Evolutionary conservation across 2,329 filamentous ascomycete genomes (phyloP), one percentile per base, ranked within the genome.

Genomic region (Neofusicoccum laricinum): DNA sequence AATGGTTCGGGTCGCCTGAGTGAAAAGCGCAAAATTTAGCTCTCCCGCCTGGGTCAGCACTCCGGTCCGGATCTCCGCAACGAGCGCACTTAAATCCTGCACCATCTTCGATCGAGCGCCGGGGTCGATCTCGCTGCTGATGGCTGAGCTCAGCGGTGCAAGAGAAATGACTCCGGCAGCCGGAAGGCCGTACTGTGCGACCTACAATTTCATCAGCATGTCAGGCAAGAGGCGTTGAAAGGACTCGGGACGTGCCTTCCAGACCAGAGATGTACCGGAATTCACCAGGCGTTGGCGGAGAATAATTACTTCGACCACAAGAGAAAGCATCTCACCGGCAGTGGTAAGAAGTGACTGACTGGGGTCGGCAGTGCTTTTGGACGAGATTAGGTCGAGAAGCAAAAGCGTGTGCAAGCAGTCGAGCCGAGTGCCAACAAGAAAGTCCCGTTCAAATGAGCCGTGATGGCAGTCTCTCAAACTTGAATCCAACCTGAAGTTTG

Each of bases 321-420:
- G 53, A 3, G 66, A 66, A 3, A 77, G 69, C 64, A 76, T 76
- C 19, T 71, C 64, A 1, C 67, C 67, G 2, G 74, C 68, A 1
- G 73, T 68, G 2, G 64, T 62, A 25, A 76, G 59, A 7, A 76
- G 67, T 11, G 66, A 58, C 1, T 64, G 66, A 40, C 70, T 68
- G 4, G 72, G 71, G 32, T 73, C 69, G 1, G 69, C 66, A 1
- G 69, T 61, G 34, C 63, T 67, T 17, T 68, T 66, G 12, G 70
- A 55, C 2, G 69, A 64, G 7, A 69, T 63, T 2, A 72, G 66
- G n/a, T 68, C 67, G 14, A 75, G 63, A 10, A 77, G 69, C 40
- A 77, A 76, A 0, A 70, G 65, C 4, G 72, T 69, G 49, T 77
- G 75, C 4, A 77, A 66, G 53, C 75, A 68, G 30, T 76, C 74